Evolutionary conservation across 176 grass and related monocot species (phyloP).

Genomic region (Lolium perenne): DNA sequence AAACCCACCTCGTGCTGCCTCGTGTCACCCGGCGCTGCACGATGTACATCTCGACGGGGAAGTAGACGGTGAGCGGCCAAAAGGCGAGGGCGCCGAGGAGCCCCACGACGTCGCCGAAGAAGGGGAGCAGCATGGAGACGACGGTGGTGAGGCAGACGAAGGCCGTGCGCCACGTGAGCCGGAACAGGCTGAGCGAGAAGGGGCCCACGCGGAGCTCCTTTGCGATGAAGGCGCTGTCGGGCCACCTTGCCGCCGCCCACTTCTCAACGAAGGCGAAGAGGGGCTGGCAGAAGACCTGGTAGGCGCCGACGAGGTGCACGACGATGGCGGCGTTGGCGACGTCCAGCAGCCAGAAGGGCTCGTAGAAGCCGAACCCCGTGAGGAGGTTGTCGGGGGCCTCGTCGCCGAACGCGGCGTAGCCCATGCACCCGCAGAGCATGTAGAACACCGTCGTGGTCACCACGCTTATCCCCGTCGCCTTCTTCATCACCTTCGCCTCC

Average conservation of each 20-base stretch:
- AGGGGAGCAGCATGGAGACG: slow-evolving; percentile 67
- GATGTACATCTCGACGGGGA: slow-evolving; percentile 77
- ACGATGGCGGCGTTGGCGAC: slow-evolving; percentile 77
- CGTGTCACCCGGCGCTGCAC: slow-evolving; percentile 42
- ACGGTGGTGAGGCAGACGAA: slow-evolving; percentile 63
- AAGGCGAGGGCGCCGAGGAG: slow-evolving; percentile 65
- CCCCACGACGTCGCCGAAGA: slow-evolving; percentile 76
- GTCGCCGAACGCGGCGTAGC: slow-evolving; percentile 94
- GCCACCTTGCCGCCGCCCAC: slow-evolving; percentile 57
- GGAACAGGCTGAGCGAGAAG: slow-evolving; percentile 54
- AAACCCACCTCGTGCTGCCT: slow-evolving; percentile 54
- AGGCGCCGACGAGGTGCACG: slow-evolving; percentile 72
- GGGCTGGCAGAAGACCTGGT: slow-evolving; percentile 76
- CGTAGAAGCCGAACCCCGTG: slow-evolving; percentile 81
- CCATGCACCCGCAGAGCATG: slow-evolving; percentile 88
- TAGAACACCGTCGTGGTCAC: slow-evolving; percentile 77
- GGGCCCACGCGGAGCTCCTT: slow-evolving; percentile 12
- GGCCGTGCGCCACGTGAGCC: slow-evolving; percentile 60
- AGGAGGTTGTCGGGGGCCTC: slow-evolving; percentile 77
- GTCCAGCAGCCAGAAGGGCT: slow-evolving; percentile 85
- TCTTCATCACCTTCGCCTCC: slow-evolving; percentile 84
- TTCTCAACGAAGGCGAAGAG: slow-evolving; percentile 76
- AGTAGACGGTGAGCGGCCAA: slow-evolving; percentile 81
- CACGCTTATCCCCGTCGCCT: slow-evolving; percentile 73
- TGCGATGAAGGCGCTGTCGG: slow-evolving; percentile 64